Evolutionary conservation across 164 flowering plant genomes (phyloP), one percentile per base, ranked within the genome.

Genomic region (Magnolia sinica): DNA sequence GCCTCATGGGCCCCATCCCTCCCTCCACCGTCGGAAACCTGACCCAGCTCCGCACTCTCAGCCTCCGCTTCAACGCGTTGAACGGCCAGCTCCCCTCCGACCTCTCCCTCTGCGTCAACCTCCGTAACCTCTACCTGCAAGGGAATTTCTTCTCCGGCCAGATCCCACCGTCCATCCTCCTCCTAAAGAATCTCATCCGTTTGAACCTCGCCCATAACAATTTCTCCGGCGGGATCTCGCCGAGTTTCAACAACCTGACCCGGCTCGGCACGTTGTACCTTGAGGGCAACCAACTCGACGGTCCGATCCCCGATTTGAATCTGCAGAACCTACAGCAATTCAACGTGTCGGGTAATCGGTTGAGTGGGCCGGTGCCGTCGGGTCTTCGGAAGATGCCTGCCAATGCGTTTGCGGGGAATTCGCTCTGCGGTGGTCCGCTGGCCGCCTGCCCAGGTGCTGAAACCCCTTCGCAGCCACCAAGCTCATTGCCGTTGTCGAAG

Each of bases 341-440:
- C 75, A 92, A 93, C 77, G 95, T 95, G 0, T 89, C 94, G 0
- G 72, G 67, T 65, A 95, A 95, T 85, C 70, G 45, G 50, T 78
- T 93, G 27, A 89, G 81, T 9, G 98, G 98, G 24, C 84, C 91
- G 1, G 79, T 95, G 1, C 98, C 98, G 0, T 24, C 29, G 31
- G 71, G 64, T 4, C 77, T 93, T 0, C 37, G 72, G 31, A 29
- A 23, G 0, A 82, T 81, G 70, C 76, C 79, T 1, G 37, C 80
- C 0, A 64, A 65, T 20, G 74, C 92, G 0, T 95, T 93, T 69
- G 16, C 58, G 13, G 97, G 96, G 1, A 95, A 87, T 77, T 81
- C 86, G 0, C 88, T 94, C 3, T 96, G 99, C 71, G 99, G 99
- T 1, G 68, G 75, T 0, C 99, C 98, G 0, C 82, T 96, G n/a